These are phyloP conservation scores for Angomonas ambiguus DNA, from an alignment of 208 protist species.

Conservation along the genomic window DNA sequence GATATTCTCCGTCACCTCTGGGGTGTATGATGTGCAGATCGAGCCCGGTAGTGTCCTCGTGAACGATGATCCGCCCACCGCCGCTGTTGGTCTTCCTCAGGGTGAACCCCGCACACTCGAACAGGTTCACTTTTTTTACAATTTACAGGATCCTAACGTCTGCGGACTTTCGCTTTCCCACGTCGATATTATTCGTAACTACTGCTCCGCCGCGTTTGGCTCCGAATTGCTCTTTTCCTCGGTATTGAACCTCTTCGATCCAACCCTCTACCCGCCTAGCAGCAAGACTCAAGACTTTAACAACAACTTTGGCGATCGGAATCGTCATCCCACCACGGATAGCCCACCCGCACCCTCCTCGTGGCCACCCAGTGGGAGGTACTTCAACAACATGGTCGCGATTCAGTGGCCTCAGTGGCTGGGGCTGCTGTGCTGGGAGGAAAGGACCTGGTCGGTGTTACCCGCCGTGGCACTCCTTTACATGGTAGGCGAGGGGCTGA, in stretches of 20 bases:
- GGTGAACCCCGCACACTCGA: no score
- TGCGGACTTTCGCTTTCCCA: neutral
- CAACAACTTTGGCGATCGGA: neutral
- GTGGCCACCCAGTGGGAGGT: neutral
- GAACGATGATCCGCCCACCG: neutral
- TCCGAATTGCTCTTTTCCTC: neutral
- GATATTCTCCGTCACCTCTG: neutral
- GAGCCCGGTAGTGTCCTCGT: neutral
- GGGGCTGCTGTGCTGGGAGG: neutral
- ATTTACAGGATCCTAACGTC: neutral
- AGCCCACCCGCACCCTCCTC: neutral
- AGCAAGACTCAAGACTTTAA: neutral
- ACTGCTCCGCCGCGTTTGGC: slow-evolving; percentile 1
- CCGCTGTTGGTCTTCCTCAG: no score
- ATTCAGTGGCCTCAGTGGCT: neutral
- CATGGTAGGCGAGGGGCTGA: neutral
- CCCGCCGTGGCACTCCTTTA: neutral
- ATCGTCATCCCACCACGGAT: neutral
- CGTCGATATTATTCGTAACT: neutral
- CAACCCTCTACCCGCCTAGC: neutral
- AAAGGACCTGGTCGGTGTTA: neutral
- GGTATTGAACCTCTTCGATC: neutral
- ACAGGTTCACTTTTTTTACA: neutral
- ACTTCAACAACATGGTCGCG: neutral
- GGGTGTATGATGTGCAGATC: slow-evolving; percentile 3